phyloP scores from a whole-genome alignment of 805 yeast species.

The Lachancea fermentati region DNA sequence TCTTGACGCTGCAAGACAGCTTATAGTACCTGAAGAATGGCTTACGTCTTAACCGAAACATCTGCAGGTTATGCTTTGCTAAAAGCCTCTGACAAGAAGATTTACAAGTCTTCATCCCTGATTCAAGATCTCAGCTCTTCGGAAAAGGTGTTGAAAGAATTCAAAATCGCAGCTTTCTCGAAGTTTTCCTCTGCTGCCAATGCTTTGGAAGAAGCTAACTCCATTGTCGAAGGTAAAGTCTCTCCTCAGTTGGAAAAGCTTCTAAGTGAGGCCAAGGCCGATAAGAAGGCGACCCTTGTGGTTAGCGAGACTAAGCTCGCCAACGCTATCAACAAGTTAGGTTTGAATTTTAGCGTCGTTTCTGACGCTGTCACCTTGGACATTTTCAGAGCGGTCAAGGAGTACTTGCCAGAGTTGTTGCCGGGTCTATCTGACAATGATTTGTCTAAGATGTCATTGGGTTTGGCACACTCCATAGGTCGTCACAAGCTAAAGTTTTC shows the following conservation, averaged over 20 bases:
- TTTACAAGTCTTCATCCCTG: conserved; percentile 75
- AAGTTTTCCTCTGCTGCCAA: conserved; percentile 91
- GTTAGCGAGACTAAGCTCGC: conserved; percentile 96
- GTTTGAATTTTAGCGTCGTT: conserved; percentile 78
- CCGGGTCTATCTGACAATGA: conserved; percentile 89
- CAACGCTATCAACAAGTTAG: conserved; percentile 92
- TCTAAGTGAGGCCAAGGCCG: conserved; percentile 68
- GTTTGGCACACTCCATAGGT: conserved; percentile 97
- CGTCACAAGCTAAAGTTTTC: conserved; percentile 96
- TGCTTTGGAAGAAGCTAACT: conserved; percentile 91
- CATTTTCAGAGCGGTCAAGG: conserved; percentile 91
- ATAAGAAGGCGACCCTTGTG: conserved; percentile 79
- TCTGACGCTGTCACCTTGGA: conserved; percentile 95
- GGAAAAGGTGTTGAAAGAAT: conserved; percentile 81
- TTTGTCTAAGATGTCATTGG: conserved; percentile 90
- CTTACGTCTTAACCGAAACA: conserved; percentile 92
- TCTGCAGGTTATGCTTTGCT: conserved; percentile 98
- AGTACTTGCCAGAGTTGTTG: conserved; percentile 85
- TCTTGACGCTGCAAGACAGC: not conserved
- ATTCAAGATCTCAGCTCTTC: conserved; percentile 74
- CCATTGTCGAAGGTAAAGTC: conserved; percentile 90
- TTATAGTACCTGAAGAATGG: conserved; percentile 48
- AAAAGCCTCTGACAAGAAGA: conserved; percentile 96
- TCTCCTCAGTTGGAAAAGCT: conserved; percentile 74
- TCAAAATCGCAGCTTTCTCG: conserved; percentile 92